Base-by-base conservation (phyloP, 768 basidiomycete species). In the Fistulinella prunicolor region DNA sequence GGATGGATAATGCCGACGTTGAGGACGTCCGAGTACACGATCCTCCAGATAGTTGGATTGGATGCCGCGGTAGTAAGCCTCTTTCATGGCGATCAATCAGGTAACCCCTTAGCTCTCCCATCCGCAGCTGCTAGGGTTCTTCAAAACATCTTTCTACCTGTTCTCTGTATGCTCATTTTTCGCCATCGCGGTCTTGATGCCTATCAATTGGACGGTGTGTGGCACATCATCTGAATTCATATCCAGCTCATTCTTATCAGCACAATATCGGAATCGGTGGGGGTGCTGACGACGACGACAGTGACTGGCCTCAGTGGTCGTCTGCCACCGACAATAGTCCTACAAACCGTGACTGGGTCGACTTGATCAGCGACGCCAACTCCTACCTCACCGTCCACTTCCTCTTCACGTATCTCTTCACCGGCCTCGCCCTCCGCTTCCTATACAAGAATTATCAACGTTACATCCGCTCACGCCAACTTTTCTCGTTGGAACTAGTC, bases 1-100 rank as follows among this genome's bases (percentile, higher is more conserved):
- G 93, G 93, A 21, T 99, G 96, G 95, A 89, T 99, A 44, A 69
- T 95, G 56, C 95, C 95, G 1, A 98, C 95, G 0, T 77, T 97
- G 36, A 73, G 79, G 49, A 93, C 86, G 0, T 94, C 90, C 38
- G 95, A 99, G 63, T 94, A 90, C 51, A 88, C 92, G 0, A 83
- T 99, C 3, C 75, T 99, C 3, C 94, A 97, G 67, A 95, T 96
- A 42, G 95, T 99, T 12, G 95, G 95, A 0, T 72, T 99, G 35
- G 95, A 99, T 67, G 95, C 95, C 35, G 94, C 93, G 2, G 96
- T 98, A 58, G 92, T 93, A 62, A 59, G 90, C 76, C 51, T 37
- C 9, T 26, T 16, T 24, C 38, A n/a, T 16, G 23, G 23, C 2
- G 22, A 40, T 22, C 23, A 17, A 29, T 35, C 24, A 16, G n/a